Conservation (phyloP, 129 eudicot species). For the Tagetes erecta region DNA sequence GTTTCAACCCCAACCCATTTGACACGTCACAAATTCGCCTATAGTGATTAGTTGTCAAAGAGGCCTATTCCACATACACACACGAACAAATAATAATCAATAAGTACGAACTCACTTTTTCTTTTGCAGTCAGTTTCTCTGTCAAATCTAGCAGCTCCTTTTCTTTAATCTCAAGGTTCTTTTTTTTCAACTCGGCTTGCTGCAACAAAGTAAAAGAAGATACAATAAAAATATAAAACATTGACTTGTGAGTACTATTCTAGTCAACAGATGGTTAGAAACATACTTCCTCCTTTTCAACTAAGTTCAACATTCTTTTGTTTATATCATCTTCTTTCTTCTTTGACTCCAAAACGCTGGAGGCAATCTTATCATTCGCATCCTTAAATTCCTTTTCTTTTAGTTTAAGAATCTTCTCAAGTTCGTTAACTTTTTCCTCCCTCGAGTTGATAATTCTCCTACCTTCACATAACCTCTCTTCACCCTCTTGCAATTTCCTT, state of each 20-base stretch:
- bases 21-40: neutral
- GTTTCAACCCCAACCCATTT: neutral
- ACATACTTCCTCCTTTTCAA: slow-evolving; percentile 67
- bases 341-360: slow-evolving; percentile 40
- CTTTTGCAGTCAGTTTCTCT: slow-evolving; percentile 67
- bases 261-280: slow-evolving; percentile 9
- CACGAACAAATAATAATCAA: neutral
- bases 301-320: slow-evolving; percentile 43
- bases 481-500: slow-evolving; percentile 75
- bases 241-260: neutral
- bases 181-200: slow-evolving; percentile 58
- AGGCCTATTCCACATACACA: neutral
- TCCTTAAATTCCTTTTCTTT: slow-evolving; percentile 62
- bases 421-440: slow-evolving; percentile 66
- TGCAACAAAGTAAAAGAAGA: slow-evolving; percentile 32
- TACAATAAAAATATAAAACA: neutral
- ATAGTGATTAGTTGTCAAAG: neutral
- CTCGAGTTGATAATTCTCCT: slow-evolving; percentile 54
- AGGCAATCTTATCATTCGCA: slow-evolving; percentile 47
- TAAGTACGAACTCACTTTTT: slow-evolving; percentile 57
- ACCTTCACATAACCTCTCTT: slow-evolving; percentile 71
- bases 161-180: slow-evolving; percentile 58
- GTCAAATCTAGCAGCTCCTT: slow-evolving; percentile 52
- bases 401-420: slow-evolving; percentile 45
- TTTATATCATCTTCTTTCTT: slow-evolving; percentile 59